Percentiles rank a stretch among this genome's conserved stretches.
Evolutionary conservation across 805 yeast genomes (phyloP).

Genomic region (Candida pseudoglaebosa): DNA sequence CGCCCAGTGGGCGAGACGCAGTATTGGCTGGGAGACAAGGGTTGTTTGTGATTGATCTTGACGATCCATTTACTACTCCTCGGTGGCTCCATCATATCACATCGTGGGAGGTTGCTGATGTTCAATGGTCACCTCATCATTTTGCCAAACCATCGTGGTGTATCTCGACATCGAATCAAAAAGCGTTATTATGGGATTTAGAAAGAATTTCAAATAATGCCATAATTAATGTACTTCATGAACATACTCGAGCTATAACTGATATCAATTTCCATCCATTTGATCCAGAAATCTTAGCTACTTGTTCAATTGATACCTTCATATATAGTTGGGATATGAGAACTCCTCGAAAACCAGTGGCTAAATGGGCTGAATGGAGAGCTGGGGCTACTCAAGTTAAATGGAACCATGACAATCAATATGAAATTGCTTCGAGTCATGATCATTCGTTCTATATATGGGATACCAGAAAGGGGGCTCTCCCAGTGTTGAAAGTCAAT

Average conservation of each 20-base stretch:
- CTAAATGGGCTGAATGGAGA: slow-evolving; percentile 87
- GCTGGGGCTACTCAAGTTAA: slow-evolving; percentile 95
- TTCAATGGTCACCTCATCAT: slow-evolving; percentile 94
- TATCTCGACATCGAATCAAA: slow-evolving; percentile 90
- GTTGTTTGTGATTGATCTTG: slow-evolving; percentile 82
- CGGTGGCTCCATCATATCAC: slow-evolving; percentile 90
- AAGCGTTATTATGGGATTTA: slow-evolving; percentile 92
- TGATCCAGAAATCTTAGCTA: slow-evolving; percentile 83
- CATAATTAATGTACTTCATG: slow-evolving; percentile 81
- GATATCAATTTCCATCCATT: slow-evolving; percentile 90
- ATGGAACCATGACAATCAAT: slow-evolving; percentile 78
- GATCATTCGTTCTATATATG: slow-evolving; percentile 77
- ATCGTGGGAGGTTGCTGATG: slow-evolving; percentile 98
- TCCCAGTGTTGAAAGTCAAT: slow-evolving; percentile 59
- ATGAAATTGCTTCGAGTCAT: slow-evolving; percentile 82
- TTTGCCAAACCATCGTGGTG: slow-evolving; percentile 83
- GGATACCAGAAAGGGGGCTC: slow-evolving; percentile 83
- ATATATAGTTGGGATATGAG: slow-evolving; percentile 91
- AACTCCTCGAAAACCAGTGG: slow-evolving; percentile 67
- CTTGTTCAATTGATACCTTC: slow-evolving; percentile 89
- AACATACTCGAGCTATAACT: slow-evolving; percentile 89
- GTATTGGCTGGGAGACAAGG: slow-evolving; percentile 85
- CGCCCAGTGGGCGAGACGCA: slow-evolving; percentile 89
- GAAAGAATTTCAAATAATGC: slow-evolving; percentile 68
- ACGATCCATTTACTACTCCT: slow-evolving; percentile 94